Evolutionary conservation across 2,329 filamentous ascomycete genomes (phyloP).

Genomic region (Trichoderma pleuroti): DNA sequence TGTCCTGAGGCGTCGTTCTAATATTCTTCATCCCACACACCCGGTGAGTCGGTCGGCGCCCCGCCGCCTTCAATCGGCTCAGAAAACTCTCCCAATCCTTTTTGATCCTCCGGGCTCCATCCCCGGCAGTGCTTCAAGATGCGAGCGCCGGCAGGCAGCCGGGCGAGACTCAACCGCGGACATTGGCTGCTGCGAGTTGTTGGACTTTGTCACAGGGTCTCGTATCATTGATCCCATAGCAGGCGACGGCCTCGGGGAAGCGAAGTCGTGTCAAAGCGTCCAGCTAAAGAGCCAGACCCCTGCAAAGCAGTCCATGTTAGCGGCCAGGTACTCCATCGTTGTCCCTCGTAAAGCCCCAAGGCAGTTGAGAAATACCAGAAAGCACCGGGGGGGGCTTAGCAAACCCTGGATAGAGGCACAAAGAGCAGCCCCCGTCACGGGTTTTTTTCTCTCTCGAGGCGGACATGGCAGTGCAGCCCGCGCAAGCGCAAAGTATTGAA

Average conservation of each 20-base stretch:
- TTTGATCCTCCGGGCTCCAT: neutral
- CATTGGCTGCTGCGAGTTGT: neutral
- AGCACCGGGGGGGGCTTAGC: neutral
- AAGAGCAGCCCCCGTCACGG: neutral
- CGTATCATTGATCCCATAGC: constrained; percentile 1
- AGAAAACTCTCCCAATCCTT: neutral
- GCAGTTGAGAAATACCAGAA: neutral
- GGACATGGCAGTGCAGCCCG: neutral
- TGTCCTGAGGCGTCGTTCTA: neutral
- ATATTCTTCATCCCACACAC: neutral
- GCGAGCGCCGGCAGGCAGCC: constrained; percentile 3
- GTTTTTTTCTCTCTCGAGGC: neutral
- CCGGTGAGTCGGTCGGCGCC: neutral
- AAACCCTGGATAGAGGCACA: neutral
- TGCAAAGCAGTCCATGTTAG: neutral
- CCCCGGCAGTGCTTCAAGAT: neutral
- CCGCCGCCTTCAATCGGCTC: neutral
- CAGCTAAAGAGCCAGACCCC: neutral
- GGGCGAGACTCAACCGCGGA: neutral
- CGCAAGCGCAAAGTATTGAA: neutral
- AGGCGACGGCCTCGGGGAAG: neutral
- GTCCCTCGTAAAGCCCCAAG: neutral
- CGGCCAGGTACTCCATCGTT: neutral
- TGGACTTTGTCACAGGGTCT: neutral
- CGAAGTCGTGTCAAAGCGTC: neutral